Percentiles rank a stretch among this genome's conserved stretches.
Conservation (phyloP, 768 basidiomycete species). For the Termitomyces sp. region DNA sequence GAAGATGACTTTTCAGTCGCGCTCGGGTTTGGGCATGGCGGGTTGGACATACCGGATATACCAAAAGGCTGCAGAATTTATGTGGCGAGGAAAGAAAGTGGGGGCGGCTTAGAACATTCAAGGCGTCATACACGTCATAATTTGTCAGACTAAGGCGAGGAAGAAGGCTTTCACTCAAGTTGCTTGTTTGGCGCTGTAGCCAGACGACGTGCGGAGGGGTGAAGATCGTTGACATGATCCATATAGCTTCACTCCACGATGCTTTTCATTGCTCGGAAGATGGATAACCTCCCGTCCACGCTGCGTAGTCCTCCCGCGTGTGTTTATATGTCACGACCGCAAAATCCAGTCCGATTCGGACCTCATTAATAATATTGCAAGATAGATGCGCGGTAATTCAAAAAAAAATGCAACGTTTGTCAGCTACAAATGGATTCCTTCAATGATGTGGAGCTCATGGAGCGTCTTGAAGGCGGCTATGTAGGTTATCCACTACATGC, state of each 20-base stretch:
- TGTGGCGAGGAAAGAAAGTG: neutral
- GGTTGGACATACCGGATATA: neutral
- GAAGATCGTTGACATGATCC: neutral
- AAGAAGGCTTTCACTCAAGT: neutral
- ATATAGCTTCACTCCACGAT: neutral
- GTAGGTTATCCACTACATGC: slow-evolving; percentile 11
- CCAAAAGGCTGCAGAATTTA: neutral
- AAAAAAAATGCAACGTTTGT: neutral
- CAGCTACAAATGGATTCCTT: neutral
- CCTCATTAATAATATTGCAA: neutral
- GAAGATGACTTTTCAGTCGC: neutral
- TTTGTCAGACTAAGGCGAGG: neutral
- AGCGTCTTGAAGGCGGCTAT: too few relatives aligned
- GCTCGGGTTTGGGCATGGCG: neutral
- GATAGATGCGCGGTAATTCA: neutral
- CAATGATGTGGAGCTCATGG: neutral
- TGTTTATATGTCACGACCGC: neutral
- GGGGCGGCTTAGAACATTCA: neutral
- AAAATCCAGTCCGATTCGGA: neutral
- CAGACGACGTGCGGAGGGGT: neutral
- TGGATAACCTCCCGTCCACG: neutral
- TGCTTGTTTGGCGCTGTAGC: slow-evolving; percentile 1
- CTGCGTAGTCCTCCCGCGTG: neutral
- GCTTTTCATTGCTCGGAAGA: neutral
- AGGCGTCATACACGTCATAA: neutral